Conservation (phyloP, 148 eudicot genomes). For the Rhododendron mucronatum region DNA sequence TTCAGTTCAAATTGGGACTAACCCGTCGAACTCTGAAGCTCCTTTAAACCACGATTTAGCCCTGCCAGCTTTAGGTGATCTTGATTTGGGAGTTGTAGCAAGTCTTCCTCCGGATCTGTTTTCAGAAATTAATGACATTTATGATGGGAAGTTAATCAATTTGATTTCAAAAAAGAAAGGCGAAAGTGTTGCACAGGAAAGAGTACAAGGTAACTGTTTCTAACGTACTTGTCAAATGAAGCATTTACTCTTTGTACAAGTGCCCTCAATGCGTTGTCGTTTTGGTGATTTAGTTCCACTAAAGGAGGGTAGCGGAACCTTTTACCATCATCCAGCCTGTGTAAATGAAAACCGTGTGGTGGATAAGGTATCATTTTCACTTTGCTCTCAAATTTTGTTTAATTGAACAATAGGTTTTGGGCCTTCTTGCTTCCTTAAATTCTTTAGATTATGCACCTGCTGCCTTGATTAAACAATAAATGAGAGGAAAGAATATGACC, state of each 20-base stretch:
- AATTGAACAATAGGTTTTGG: not conserved
- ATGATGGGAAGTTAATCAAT: conserved; percentile 61
- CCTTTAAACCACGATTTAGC: conserved; percentile 21
- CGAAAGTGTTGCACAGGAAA: conserved; percentile 24
- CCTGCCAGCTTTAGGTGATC: conserved; percentile 71
- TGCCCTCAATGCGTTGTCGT: conserved; percentile 16
- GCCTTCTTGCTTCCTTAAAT: not conserved
- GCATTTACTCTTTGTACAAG: not conserved
- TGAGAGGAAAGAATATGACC: not conserved
- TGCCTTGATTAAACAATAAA: not conserved
- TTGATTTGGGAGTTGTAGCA: conserved; percentile 73
- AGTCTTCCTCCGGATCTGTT: conserved; percentile 81
- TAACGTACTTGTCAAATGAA: not conserved
- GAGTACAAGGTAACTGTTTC: conserved; percentile 29
- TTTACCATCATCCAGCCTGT: conserved; percentile 10
- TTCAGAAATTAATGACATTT: conserved; percentile 68
- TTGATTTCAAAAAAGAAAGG: conserved; percentile 50
- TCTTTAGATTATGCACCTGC: not conserved
- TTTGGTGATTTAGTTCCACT: conserved; percentile 22
- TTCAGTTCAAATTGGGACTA: conserved; percentile 20
- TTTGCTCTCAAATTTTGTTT: not conserved
- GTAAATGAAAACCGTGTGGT: conserved; percentile 13
- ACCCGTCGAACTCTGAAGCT: conserved; percentile 26
- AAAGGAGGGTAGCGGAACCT: conserved; percentile 9
- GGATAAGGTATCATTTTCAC: conserved; percentile 30